Base-by-base conservation (phyloP, 1,284 basidiomycete species). In the Cronartium quercuum region DNA sequence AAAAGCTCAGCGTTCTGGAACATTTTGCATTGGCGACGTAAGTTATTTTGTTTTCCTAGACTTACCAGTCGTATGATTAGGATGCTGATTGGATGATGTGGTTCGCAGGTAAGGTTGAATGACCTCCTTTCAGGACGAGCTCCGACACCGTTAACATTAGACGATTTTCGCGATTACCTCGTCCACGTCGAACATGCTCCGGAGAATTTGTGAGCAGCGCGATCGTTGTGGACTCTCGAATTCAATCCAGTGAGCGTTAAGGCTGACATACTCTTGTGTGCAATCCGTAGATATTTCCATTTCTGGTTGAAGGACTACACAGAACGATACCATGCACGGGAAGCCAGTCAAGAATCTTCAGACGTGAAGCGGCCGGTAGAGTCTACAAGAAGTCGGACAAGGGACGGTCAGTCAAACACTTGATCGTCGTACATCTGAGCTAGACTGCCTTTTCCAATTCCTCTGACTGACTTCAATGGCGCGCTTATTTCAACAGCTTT, bases 201-300 rank as follows among this genome's bases (percentile, higher is more conserved):
- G 40, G 69, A 73, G 58, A 73, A 73, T 21, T 24, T 73, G 69
- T 73, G 37, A 73, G 69, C 38, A n/a, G n/a, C n/a, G n/a, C n/a
- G n/a, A n/a, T n/a, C n/a, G n/a, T 35, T 29, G 29, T 51, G 15
- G 9, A 29, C 13, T 7, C 21, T 18, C 34, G 24, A 21, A 38
- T 42, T 10, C 18, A 13, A 62, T 6, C 18, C 12, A 10, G 29
- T n/a, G 12, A 24, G 47, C 10, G 7, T 70, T 29, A 44, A 63
- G 35, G 41, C 51, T 34, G 51, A 41, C 21, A 3, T 62, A 24
- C 4, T 42, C 0, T 62, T 13, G n/a, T 41, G 41, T 41, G n/a
- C 7, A 29, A 6, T 13, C 44, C 55, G 37, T 34, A 73, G 69
- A 42, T 73, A 73, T 55, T 73, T 73, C 24, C 58, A 73, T 47